Evolutionary conservation across 2,329 filamentous ascomycete species (phyloP).

Genomic region (Fusarium dimerum): DNA sequence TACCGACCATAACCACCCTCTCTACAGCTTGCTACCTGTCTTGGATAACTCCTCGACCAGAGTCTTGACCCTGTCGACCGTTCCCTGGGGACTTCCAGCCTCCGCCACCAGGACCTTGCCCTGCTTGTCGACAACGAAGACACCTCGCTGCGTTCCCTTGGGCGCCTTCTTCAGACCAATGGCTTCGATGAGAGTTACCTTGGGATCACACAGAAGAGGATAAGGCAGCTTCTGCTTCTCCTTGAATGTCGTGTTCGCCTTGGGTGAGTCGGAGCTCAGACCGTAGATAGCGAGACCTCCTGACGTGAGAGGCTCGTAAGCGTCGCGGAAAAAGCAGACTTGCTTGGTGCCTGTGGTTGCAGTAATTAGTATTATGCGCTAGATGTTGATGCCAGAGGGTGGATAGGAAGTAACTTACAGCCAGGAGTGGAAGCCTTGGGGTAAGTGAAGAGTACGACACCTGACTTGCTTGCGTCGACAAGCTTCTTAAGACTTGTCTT

Average conservation of each 20-base stretch:
- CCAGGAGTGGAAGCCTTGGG: slow-evolving; percentile 92
- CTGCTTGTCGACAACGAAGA: slow-evolving; percentile 81
- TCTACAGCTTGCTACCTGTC: slow-evolving; percentile 13
- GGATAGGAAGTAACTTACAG: slow-evolving; percentile 61
- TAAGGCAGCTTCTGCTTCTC: slow-evolving; percentile 90
- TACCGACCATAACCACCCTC: neutral
- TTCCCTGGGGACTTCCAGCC: slow-evolving; percentile 74
- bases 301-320: slow-evolving; percentile 72
- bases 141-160: slow-evolving; percentile 79
- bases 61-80: slow-evolving; percentile 74
- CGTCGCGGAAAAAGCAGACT: slow-evolving; percentile 90
- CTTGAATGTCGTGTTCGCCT: slow-evolving; percentile 91
- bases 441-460: slow-evolving; percentile 93
- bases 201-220: slow-evolving; percentile 80
- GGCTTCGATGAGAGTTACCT: slow-evolving; percentile 72
- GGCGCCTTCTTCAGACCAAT: slow-evolving; percentile 88
- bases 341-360: slow-evolving; percentile 77
- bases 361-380: slow-evolving; percentile 7
- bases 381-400: neutral
- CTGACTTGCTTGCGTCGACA: slow-evolving; percentile 78
- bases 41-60: slow-evolving; percentile 55
- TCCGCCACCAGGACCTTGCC: slow-evolving; percentile 79
- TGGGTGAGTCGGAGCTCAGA: slow-evolving; percentile 82
- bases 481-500: slow-evolving; percentile 80
- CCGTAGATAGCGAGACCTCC: slow-evolving; percentile 87